Evolutionary conservation across 169 alveolate species (phyloP).

Genomic region (Eimeria brunetti): DNA sequence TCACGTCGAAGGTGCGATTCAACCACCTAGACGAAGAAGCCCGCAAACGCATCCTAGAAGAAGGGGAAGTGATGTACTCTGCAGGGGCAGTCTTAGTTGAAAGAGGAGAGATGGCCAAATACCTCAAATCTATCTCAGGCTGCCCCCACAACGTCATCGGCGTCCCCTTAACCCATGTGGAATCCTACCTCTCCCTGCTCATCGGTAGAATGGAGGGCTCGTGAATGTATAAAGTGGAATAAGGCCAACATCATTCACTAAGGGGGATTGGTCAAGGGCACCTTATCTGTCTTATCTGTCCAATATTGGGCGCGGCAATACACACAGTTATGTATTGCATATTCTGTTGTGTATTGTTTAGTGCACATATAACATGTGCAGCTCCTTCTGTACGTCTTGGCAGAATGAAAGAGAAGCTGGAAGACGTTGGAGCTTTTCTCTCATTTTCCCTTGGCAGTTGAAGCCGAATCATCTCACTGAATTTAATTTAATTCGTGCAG

Average conservation of each 20-base stretch:
- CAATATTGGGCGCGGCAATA: background rate
- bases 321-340: too few relatives aligned
- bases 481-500: too few relatives aligned
- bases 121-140: conserved; percentile 37
- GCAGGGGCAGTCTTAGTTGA: conserved; percentile 65
- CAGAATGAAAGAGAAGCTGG: background rate
- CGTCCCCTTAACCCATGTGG: conserved; percentile 13
- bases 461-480: too few relatives aligned
- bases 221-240: too few relatives aligned
- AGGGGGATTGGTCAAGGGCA: background rate
- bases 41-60: conserved; percentile 45
- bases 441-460: background rate
- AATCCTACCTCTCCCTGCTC: conserved; percentile 21
- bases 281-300: too few relatives aligned
- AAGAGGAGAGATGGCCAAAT: conserved; percentile 52
- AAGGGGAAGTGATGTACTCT: conserved; percentile 63
- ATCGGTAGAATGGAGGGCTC: conserved; percentile 10
- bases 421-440: background rate
- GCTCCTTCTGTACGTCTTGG: background rate
- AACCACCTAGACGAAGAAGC: conserved; percentile 10
- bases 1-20: conserved; percentile 21
- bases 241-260: too few relatives aligned
- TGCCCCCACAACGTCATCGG: conserved; percentile 69
- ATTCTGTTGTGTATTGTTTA: background rate
- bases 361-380: background rate